These are phyloP conservation scores for Hyaloperonospora brassicae DNA, from an alignment of 352 stramenopile species.

Conservation along the genomic window DNA sequence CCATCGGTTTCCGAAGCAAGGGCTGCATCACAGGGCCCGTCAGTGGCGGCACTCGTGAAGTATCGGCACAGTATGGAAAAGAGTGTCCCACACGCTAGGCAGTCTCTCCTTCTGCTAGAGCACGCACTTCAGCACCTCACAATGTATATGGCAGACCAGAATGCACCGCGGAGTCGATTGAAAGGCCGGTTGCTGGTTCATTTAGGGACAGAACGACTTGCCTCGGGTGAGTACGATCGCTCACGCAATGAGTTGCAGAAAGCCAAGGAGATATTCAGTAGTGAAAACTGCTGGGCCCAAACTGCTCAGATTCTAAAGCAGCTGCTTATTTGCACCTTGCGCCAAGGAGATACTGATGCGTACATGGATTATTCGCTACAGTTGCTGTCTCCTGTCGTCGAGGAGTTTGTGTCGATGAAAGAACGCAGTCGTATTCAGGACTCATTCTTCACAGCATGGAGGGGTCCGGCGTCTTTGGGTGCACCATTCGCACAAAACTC, in stretches of 20 bases:
- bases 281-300: slow-evolving; percentile 70
- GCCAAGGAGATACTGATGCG: slow-evolving; percentile 55
- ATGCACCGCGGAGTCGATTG: slow-evolving; percentile 52
- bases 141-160: slow-evolving; percentile 57
- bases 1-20: slow-evolving; percentile 47
- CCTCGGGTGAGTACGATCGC: slow-evolving; percentile 56
- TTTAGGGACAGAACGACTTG: slow-evolving; percentile 64
- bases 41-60: slow-evolving; percentile 46
- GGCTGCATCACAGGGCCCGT: slow-evolving; percentile 34
- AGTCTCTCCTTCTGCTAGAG: slow-evolving; percentile 68
- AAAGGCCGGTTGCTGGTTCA: slow-evolving; percentile 71
- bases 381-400: slow-evolving; percentile 60
- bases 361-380: slow-evolving; percentile 78
- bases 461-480: slow-evolving; percentile 32
- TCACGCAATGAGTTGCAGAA: slow-evolving; percentile 62
- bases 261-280: slow-evolving; percentile 45
- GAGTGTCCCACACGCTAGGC: slow-evolving; percentile 51
- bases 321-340: slow-evolving; percentile 65
- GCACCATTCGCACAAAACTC: slow-evolving; percentile 34
- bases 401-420: slow-evolving; percentile 50
- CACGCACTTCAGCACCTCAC: slow-evolving; percentile 69
- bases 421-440: slow-evolving; percentile 56
- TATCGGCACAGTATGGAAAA: slow-evolving; percentile 59
- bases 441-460: slow-evolving; percentile 58
- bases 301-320: slow-evolving; percentile 69